These are phyloP conservation scores for Paramecium sexaurelia DNA, from an alignment of 73 alveolate genomes.

Conservation along the genomic window DNA sequence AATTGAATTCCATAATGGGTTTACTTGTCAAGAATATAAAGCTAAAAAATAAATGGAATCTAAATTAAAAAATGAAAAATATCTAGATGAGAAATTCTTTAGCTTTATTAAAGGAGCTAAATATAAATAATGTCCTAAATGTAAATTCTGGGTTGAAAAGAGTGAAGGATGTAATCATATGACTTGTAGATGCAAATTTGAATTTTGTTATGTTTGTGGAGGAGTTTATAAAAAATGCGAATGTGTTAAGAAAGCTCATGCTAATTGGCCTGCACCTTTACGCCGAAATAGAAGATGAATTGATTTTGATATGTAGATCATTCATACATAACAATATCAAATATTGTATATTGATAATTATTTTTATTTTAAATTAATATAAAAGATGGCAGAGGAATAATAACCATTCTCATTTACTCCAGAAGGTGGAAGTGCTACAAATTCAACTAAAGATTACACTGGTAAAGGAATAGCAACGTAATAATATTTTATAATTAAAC, in stretches of 20 bases:
- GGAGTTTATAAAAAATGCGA: constrained; percentile 66
- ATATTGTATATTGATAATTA: neutral
- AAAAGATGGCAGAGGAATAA: constrained; percentile 29
- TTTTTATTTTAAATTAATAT: neutral
- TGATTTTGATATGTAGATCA: too few relatives aligned
- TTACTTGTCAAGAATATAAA: constrained; percentile 70
- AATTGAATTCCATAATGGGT: constrained; percentile 69
- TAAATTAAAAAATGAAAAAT: constrained; percentile 1
- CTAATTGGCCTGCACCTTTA: neutral
- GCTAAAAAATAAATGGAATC: neutral
- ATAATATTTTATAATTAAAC: neutral
- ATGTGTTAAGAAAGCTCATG: constrained; percentile 29
- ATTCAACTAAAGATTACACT: constrained; percentile 78
- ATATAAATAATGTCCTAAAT: constrained; percentile 61
- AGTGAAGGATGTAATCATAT: constrained; percentile 73
- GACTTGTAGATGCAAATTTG: constrained; percentile 76
- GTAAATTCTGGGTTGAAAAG: constrained; percentile 73
- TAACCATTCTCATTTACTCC: constrained; percentile 61
- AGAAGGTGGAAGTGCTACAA: constrained; percentile 71
- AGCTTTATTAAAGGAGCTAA: constrained; percentile 69
- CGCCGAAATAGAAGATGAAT: neutral
- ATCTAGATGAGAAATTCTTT: constrained; percentile 55
- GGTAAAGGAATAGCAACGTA: constrained; percentile 83
- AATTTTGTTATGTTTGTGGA: constrained; percentile 81
- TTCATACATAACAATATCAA: too few relatives aligned